Conservation (phyloP, 441 rosid genomes). For the Pelargonium myrrhifolium region DNA sequence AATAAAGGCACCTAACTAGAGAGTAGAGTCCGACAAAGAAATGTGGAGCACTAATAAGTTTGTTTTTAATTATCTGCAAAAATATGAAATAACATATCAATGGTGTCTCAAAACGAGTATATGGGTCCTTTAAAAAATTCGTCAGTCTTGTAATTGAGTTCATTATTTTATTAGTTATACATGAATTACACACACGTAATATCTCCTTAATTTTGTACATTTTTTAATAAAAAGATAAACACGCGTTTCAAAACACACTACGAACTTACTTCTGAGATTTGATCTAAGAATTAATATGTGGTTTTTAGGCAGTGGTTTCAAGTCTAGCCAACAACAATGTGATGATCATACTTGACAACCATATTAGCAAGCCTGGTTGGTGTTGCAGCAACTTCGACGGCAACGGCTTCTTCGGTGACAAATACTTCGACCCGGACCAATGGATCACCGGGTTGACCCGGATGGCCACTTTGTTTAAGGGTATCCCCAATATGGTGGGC, state of each 20-base stretch:
- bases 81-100: background rate
- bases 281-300: background rate
- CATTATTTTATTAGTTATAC: too few relatives aligned
- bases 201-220: too few relatives aligned
- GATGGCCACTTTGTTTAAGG: conserved; percentile 54
- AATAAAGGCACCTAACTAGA: too few relatives aligned
- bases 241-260: too few relatives aligned
- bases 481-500: conserved; percentile 49
- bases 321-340: conserved; percentile 45
- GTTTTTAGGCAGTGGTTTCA: conserved; percentile 48
- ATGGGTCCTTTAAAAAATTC: too few relatives aligned
- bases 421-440: conserved; percentile 46
- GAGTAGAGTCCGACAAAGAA: too few relatives aligned
- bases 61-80: background rate
- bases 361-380: conserved; percentile 78
- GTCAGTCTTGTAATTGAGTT: too few relatives aligned
- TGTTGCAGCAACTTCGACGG: conserved; percentile 67
- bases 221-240: background rate
- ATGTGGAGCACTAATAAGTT: too few relatives aligned
- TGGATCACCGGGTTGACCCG: conserved; percentile 59
- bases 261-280: too few relatives aligned
- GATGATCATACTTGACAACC: conserved; percentile 81
- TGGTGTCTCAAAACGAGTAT: too few relatives aligned
- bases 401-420: conserved; percentile 81
- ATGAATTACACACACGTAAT: too few relatives aligned